Percentiles rank a stretch among this genome's conserved stretches.
phyloP scores from a whole-genome alignment of 108 stramenopile genomes.

The Asterionellopsis glacialis region DNA sequence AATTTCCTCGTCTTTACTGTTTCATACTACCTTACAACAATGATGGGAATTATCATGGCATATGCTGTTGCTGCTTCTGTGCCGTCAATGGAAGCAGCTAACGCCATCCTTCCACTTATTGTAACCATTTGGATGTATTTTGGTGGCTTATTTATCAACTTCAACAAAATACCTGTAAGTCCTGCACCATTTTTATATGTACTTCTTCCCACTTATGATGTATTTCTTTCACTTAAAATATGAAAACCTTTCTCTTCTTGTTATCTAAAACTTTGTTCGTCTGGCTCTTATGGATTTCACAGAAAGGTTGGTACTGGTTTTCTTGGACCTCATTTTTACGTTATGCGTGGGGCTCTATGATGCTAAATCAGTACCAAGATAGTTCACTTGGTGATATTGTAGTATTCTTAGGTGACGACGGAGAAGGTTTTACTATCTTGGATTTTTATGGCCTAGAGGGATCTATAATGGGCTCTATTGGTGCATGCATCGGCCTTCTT shows the following conservation, averaged over 20 bases:
- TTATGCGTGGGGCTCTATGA: constrained; percentile 13
- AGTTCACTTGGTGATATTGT: neutral
- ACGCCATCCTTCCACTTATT: constrained; percentile 12
- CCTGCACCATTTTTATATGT: too few species aligned
- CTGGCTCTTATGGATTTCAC: too few species aligned
- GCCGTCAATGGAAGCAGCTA: constrained; percentile 18
- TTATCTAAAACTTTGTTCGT: too few species aligned
- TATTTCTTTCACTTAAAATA: too few species aligned
- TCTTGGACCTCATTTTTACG: constrained; percentile 5
- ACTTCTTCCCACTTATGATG: too few species aligned
- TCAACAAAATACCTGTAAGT: constrained; percentile 11
- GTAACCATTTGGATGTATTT: constrained; percentile 16
- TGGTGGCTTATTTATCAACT: constrained; percentile 16
- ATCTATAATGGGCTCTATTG: constrained; percentile 12
- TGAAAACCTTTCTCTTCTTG: too few species aligned
- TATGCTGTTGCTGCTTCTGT: constrained; percentile 17
- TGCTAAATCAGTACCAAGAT: constrained; percentile 12
- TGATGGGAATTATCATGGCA: constrained; percentile 19
- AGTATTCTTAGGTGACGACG: constrained; percentile 8
- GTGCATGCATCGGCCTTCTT: constrained; percentile 11
- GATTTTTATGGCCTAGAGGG: constrained; percentile 19
- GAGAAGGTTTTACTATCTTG: constrained; percentile 8
- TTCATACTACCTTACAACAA: constrained; percentile 10
- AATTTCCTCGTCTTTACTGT: constrained; percentile 11
- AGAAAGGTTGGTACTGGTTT: constrained; percentile 17